Evolutionary conservation across 1,284 basidiomycete species (phyloP), one percentile per base, ranked within the genome.

Genomic region (Erythrobasidium hasegawianum): DNA sequence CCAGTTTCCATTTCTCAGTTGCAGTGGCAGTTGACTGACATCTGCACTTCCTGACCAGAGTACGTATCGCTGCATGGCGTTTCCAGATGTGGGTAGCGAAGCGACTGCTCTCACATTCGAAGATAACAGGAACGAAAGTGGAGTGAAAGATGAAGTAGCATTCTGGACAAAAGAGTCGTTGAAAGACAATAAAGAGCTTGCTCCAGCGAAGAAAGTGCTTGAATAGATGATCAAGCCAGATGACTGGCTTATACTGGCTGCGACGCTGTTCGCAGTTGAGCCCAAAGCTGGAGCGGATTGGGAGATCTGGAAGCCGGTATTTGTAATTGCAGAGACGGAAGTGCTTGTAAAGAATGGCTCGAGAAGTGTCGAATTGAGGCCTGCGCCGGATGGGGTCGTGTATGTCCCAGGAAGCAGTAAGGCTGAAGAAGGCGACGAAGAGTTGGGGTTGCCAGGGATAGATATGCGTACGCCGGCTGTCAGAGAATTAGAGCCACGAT

Each of bases 371-470:
- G 54, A 59, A 26, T 56, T 57, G 26, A 67, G 41, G 52, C 26
- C 27, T 43, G 65, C 27, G 0, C 64, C 40, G 2, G 59, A 56
- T 13, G 41, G 50, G 16, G 67, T 50, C 7, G 67, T 54, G 59
- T 72, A 74, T n/a, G 71, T 69, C 2, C 73, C 73, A 10, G 73
- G 73, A 1, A 74, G 57, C 29, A 74, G 68, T 13, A 71, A 22
- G 29, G 68, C 50, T 0, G 57, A 57, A 18, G 55, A 45, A 1
- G 62, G 56, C 18, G 50, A 20, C 7, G 62, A 38, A 43, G 41
- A 40, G 16, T 57, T 57, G 41, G 55, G 27, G 10, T 26, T 22
- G 18, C 26, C 24, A 26, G 62, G n/a, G n/a, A 58, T 33, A 11
- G 41, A 27, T 20, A 65, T 52, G 20, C 43, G 56, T 22, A 58